Evolutionary conservation across 1,139 yeast species (phyloP), one percentile per base, ranked within the genome.

Genomic region (Diutina ranongensis): DNA sequence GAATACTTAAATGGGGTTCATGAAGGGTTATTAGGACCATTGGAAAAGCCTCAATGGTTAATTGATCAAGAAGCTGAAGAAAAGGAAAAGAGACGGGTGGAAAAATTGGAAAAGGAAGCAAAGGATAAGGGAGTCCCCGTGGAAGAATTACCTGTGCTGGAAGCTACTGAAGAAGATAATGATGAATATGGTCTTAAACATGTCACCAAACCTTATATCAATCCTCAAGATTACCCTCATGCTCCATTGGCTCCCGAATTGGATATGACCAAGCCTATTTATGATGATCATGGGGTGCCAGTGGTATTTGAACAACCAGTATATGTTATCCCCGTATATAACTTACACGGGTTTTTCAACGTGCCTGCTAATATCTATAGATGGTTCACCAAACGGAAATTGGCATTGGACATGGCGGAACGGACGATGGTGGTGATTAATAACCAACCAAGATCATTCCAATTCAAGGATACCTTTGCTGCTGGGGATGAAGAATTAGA

Each of bases 11-110:
- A 77, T 46, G 99, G 98, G 7, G 61, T 94, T 9, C 97, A 92
- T 56, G 98, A 94, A 64, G 99, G 98, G 8, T 72, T 94, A 58
- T 65, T 94, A 45, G 98, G 98, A 0, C 97, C 97, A 2, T 66
- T 89, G 49, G 88, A 82, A 27, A 72, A 73, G 48, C 94, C 95
- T 9, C 16, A 36, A 13, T 36, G 40, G 40, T 35, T 56, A 25
- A 48, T 55, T 22, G 65, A 61, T 25, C 67, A 62, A 21, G 71
- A 65, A 2, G 58, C 47, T 15, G 55, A 54, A 28, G 61, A 53
- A 33, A 54, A 54, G 45, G 47, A 49, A 35, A 49, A 51, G 46
- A 52, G 52, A 7, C 34, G 27, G 32, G 35, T 15, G 31, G 22
- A 16, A 15, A 32, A 13, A 15, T 16, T 12, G n/a, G 47, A 44